Evolutionary conservation across 2,329 filamentous ascomycete genomes (phyloP).

Genomic region (Elsinoe perseae): DNA sequence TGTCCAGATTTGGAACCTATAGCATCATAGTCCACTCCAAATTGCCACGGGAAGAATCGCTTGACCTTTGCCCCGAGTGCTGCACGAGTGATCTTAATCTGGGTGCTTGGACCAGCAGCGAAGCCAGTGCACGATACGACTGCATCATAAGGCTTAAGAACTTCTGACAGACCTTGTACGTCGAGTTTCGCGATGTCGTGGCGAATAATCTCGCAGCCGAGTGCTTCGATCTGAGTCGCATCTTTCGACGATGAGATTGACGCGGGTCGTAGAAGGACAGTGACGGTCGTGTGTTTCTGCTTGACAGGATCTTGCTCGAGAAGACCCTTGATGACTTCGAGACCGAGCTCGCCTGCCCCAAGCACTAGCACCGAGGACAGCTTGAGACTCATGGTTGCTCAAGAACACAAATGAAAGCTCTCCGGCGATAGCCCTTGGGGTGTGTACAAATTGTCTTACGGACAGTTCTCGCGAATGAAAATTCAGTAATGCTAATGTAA

Average conservation of each 20-base stretch:
- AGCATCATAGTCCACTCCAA: constrained; percentile 62
- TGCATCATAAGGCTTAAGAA: constrained; percentile 41
- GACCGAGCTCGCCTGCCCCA: constrained; percentile 60
- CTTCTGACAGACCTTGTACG: constrained; percentile 24
- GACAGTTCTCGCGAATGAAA: too few species aligned
- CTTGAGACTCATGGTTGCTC: neutral
- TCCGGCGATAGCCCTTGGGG: too few species aligned
- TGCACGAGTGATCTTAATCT: constrained; percentile 51
- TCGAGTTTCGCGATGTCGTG: constrained; percentile 39
- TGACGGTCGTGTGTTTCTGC: constrained; percentile 34
- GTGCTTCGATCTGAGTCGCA: constrained; percentile 28
- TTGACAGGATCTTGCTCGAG: constrained; percentile 36
- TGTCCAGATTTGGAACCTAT: constrained; percentile 54
- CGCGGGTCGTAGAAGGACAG: constrained; percentile 48
- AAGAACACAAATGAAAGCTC: neutral
- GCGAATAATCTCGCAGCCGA: constrained; percentile 37
- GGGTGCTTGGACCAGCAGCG: constrained; percentile 46
- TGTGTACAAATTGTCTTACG: too few species aligned
- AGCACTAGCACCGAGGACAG: constrained; percentile 47
- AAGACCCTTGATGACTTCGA: constrained; percentile 48
- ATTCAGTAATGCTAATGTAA: too few species aligned
- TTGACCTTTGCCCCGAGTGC: constrained; percentile 44
- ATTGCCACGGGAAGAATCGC: constrained; percentile 64
- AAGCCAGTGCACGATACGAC: constrained; percentile 58
- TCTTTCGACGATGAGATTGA: constrained; percentile 37